Evolutionary conservation across 345 rosid genomes (phyloP).

Genomic region (Nasturtium officinale): DNA sequence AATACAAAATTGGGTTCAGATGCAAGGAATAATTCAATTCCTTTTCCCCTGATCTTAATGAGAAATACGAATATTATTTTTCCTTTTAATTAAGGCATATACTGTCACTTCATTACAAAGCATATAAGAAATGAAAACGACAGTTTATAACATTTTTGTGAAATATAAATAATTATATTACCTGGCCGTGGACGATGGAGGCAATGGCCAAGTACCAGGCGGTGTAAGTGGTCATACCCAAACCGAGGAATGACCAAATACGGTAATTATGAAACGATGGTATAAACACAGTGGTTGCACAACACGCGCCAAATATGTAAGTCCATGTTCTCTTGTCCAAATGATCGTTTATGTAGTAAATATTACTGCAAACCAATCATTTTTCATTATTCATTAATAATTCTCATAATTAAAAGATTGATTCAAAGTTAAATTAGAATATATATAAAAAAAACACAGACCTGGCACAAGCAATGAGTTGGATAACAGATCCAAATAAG

Average conservation of each 20-base stretch:
- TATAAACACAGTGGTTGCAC: constrained; percentile 98
- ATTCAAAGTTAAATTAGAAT: neutral
- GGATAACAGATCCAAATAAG: constrained; percentile 96
- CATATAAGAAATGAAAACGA: constrained; percentile 38
- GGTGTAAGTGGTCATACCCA: constrained; percentile 99
- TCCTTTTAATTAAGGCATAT: constrained; percentile 14
- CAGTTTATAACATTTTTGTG: constrained; percentile 3
- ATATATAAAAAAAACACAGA: constrained; percentile 28
- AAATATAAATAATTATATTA: constrained; percentile 2
- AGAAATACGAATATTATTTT: constrained; percentile 19
- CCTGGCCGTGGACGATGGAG: constrained; percentile 85
- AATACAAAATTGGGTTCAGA: constrained; percentile 23
- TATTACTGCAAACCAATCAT: constrained; percentile 60
- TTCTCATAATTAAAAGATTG: neutral
- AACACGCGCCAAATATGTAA: constrained; percentile 98
- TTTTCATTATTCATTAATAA: constrained; percentile 7
- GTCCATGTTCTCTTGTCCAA: constrained; percentile 99
- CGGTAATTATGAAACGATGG: constrained; percentile 99
- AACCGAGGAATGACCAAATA: constrained; percentile 97
- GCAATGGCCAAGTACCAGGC: constrained; percentile 97
- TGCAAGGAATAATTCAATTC: constrained; percentile 27
- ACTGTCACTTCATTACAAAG: constrained; percentile 43
- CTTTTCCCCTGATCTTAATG: constrained; percentile 25
- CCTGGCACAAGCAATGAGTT: constrained; percentile 99
- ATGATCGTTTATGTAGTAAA: constrained; percentile 92